Conservation (phyloP, 495 filamentous ascomycete genomes). For the Mycothermus thermophilus region DNA sequence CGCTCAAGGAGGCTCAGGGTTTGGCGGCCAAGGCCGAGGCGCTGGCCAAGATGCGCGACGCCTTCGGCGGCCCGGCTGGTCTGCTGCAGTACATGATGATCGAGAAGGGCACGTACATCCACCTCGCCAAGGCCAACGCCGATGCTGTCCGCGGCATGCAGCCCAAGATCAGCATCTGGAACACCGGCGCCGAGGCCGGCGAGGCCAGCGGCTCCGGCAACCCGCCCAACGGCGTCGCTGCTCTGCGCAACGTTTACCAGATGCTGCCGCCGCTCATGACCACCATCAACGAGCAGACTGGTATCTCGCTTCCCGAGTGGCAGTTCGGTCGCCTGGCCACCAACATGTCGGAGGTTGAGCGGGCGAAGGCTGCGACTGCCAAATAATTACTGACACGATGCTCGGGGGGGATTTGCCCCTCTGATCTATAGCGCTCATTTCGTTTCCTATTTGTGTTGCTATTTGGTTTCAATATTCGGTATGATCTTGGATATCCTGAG, state of each 20-base stretch:
- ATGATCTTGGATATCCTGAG: too few species aligned
- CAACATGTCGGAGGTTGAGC: constrained; percentile 16
- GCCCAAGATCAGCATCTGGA: constrained; percentile 83
- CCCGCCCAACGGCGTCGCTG: constrained; percentile 21
- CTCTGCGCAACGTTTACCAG: constrained; percentile 51
- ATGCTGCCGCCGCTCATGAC: constrained; percentile 62
- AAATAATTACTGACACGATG: too few species aligned
- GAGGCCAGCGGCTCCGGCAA: constrained; percentile 19
- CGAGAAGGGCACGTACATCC: constrained; percentile 49
- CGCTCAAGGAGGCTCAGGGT: constrained; percentile 61
- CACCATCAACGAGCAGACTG: constrained; percentile 76
- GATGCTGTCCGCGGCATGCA: constrained; percentile 59
- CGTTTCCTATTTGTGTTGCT: too few species aligned
- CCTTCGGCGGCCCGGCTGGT: constrained; percentile 61
- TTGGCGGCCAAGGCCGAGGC: constrained; percentile 61
- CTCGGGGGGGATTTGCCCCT: too few species aligned
- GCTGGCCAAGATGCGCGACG: constrained; percentile 51
- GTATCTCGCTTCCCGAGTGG: constrained; percentile 62
- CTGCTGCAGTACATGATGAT: constrained; percentile 69
- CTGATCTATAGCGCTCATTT: too few species aligned
- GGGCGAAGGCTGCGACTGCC: too few species aligned
- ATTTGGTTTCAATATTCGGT: too few species aligned
- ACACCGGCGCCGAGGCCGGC: constrained; percentile 45
- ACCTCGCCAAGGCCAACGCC: constrained; percentile 56
- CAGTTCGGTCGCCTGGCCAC: constrained; percentile 37